phyloP scores from a whole-genome alignment of 768 basidiomycete species.

The Termitomyces bulborhizus region DNA sequence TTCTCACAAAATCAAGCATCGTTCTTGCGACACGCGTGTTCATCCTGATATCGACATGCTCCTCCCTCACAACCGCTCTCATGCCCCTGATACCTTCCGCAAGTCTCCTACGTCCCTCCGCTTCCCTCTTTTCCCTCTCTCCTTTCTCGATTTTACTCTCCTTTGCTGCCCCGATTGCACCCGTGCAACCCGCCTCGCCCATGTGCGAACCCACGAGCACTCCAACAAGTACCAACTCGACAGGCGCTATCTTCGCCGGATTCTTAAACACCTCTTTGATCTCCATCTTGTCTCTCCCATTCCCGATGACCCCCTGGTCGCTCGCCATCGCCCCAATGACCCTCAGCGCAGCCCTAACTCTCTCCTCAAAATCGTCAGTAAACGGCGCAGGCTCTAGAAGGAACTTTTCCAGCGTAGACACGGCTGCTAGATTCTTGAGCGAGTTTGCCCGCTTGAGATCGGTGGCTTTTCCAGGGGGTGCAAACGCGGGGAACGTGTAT shows the following conservation, averaged over 20 bases:
- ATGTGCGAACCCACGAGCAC: conserved; percentile 50
- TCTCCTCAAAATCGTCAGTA: not conserved
- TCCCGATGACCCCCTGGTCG: not conserved
- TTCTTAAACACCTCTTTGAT: conserved; percentile 31
- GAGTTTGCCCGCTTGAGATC: conserved; percentile 27
- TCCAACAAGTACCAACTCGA: conserved; percentile 59
- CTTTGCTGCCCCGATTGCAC: not conserved
- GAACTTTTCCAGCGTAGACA: conserved; percentile 22
- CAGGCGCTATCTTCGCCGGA: conserved; percentile 50
- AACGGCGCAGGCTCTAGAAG: not conserved
- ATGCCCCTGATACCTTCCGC: conserved; percentile 26
- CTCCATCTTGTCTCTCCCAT: conserved; percentile 23
- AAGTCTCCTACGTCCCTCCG: not conserved
- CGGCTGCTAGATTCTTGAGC: conserved; percentile 37
- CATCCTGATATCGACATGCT: conserved; percentile 61
- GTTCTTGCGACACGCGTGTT: conserved; percentile 52
- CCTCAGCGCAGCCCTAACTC: not conserved
- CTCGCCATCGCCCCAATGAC: conserved; percentile 6
- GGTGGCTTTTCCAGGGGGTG: conserved; percentile 15
- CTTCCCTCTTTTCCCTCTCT: conserved; percentile 1
- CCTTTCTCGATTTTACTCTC: not conserved
- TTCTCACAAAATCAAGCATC: conserved; percentile 46
- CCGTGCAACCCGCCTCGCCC: conserved; percentile 14
- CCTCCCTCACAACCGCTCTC: conserved; percentile 45
- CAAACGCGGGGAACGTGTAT: conserved; percentile 28